phyloP scores from a whole-genome alignment of 2,329 filamentous ascomycete genomes.

The Madurella mycetomatis region DNA sequence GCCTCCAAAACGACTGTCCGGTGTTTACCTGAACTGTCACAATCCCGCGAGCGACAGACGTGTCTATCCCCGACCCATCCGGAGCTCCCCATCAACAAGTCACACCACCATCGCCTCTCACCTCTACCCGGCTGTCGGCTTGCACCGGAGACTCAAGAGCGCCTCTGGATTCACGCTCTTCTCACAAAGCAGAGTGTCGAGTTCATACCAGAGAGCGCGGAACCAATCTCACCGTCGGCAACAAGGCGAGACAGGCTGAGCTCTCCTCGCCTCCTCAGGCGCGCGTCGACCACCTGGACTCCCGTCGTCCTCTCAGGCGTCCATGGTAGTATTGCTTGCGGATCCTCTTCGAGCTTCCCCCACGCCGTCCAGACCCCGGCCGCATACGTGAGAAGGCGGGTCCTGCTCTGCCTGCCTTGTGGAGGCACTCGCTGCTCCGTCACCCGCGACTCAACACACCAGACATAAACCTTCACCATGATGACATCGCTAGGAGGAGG shows the following conservation, averaged over 20 bases:
- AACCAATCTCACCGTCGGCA: neutral
- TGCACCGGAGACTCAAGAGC: too few species aligned
- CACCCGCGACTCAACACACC: neutral
- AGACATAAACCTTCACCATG: slow-evolving; percentile 2
- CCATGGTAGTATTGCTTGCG: neutral
- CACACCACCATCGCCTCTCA: neutral
- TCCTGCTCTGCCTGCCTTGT: too few species aligned
- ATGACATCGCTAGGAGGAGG: slow-evolving; percentile 13
- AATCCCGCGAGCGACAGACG: neutral
- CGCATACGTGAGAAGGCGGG: too few species aligned
- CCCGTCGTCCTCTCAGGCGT: neutral
- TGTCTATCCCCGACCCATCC: neutral
- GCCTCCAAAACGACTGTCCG: neutral
- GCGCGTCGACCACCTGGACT: too few species aligned
- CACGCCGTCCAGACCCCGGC: neutral
- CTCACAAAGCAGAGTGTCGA: too few species aligned
- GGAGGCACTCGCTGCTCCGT: too few species aligned
- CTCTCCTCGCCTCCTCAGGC: neutral
- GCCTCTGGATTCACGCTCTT: too few species aligned
- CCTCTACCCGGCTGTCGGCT: too few species aligned
- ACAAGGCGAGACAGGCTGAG: neutral
- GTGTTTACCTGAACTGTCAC: neutral
- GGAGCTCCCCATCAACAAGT: too few species aligned
- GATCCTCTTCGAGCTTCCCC: neutral
- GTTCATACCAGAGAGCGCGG: too few species aligned